A percentile compares a stretch with the other conserved stretches of the same genome.
These are phyloP conservation scores for Pseudogymnoascus verrucosus DNA, from an alignment of 2,329 filamentous ascomycete species.

Conservation along the genomic window DNA sequence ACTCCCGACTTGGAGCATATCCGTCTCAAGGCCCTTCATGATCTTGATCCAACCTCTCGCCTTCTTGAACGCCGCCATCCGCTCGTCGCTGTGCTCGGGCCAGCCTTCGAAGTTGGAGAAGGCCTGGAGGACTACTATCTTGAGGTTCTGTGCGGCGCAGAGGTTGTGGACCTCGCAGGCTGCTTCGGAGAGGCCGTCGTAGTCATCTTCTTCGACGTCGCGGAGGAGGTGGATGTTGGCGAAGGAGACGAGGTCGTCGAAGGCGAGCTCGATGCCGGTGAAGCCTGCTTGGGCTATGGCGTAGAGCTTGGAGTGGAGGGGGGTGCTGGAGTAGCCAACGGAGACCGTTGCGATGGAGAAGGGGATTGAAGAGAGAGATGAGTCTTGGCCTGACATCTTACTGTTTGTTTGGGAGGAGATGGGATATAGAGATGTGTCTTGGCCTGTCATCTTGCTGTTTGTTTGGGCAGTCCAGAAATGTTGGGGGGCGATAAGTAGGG, in stretches of 20 bases:
- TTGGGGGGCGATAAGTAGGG: neutral
- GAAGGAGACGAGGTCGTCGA: conserved; percentile 62
- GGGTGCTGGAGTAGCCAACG: conserved; percentile 40
- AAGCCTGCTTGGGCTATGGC: conserved; percentile 60
- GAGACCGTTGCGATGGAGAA: conserved; percentile 49
- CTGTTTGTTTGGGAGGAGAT: conserved; percentile 33
- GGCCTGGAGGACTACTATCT: conserved; percentile 65
- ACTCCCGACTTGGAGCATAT: conserved; percentile 56
- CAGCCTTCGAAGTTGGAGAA: conserved; percentile 74
- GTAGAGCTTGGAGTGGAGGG: conserved; percentile 50
- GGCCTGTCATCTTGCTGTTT: conserved; percentile 1
- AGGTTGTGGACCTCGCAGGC: conserved; percentile 46
- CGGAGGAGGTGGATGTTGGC: conserved; percentile 43
- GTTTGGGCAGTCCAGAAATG: neutral
- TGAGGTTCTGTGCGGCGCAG: conserved; percentile 45
- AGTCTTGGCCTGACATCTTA: neutral
- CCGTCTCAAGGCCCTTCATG: conserved; percentile 61
- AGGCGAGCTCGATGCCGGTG: conserved; percentile 62
- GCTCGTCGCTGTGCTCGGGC: conserved; percentile 47
- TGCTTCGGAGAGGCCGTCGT: conserved; percentile 46
- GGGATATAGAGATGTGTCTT: conserved; percentile 9
- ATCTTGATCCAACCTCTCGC: conserved; percentile 61
- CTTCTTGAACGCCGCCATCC: conserved; percentile 53
- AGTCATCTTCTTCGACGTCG: conserved; percentile 50
- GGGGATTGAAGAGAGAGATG: conserved; percentile 30